Evolutionary conservation across 2,329 filamentous ascomycete genomes (phyloP), one percentile per base, ranked within the genome.

Genomic region (Curvularia lunata): DNA sequence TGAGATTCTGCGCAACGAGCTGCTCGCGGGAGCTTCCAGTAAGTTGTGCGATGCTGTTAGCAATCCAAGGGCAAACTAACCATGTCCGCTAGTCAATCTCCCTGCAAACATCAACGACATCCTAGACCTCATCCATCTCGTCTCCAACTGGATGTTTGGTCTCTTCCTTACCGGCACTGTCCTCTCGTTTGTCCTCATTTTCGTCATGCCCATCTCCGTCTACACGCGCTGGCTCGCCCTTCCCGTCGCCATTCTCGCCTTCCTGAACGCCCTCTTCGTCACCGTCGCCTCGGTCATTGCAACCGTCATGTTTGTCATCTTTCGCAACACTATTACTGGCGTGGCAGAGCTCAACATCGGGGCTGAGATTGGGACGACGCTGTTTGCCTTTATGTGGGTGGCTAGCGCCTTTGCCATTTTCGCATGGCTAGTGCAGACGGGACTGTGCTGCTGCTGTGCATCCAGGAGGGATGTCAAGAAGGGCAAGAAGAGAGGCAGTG

Each of bases 361-460:
- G 9, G 90, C 88, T 3, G 78, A 83, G 3, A 80, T 96, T 32
- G 92, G 92, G 5, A 78, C 75, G 34, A 83, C 86, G 64, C 93
- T 96, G 90, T 85, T 96, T 69, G 89, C 80, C 0, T 96, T 96
- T 72, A 94, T 96, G 89, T 98, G 94, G 93, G 84, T 92, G 27
- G 91, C 89, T 0, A 84, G 87, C 0, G 85, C 82, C 0, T 85
- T 88, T 59, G 85, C 86, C 1, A 78, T 91, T 5, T 70, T 93
- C 19, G 88, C 89, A 0, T 93, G 91, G 73, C 52, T 82, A 9
- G 80, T 96, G 19, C 91, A 96, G 75, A 80, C 89, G 27, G 86
- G 88, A 30, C 83, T 94, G 75, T 91, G 88, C 67, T 97, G 92
- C 76, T 96, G 91, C 75, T 91, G 89, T 70, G 83, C 84, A 12